Evolutionary conservation across 2,329 filamentous ascomycete species (phyloP).

Genomic region (Albifimbria verrucaria): DNA sequence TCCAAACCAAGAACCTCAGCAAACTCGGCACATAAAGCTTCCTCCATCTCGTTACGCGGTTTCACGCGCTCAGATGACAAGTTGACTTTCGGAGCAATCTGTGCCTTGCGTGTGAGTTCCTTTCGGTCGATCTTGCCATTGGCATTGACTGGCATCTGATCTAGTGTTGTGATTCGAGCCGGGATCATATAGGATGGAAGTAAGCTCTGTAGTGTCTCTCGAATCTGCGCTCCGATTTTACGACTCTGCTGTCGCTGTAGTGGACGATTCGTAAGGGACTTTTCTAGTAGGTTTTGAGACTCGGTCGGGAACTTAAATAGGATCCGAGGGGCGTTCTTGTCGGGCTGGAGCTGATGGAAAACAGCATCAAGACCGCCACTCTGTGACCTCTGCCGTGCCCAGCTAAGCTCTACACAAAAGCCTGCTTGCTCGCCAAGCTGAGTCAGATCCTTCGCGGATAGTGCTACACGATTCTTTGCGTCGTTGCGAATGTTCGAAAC

Average conservation of each 20-base stretch:
- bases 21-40: background rate
- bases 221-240: constrained; percentile 2
- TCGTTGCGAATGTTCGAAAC: background rate
- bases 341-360: constrained; percentile 30
- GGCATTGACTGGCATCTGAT: constrained; percentile 20
- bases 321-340: background rate
- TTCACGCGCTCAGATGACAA: background rate
- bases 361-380: constrained; percentile 22
- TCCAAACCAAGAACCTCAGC: background rate
- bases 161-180: constrained; percentile 14
- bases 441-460: constrained; percentile 13
- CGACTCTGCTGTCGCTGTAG: constrained; percentile 3
- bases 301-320: constrained; percentile 21
- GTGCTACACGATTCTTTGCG: constrained; percentile 4
- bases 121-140: constrained; percentile 22
- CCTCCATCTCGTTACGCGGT: background rate
- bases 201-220: background rate
- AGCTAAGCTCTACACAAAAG: constrained; percentile 43
- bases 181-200: constrained; percentile 25
- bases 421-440: constrained; percentile 27
- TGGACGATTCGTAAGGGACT: constrained; percentile 8
- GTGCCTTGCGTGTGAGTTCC: background rate
- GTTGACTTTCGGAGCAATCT: background rate
- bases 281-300: constrained; percentile 1
- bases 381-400: constrained; percentile 35